These are phyloP conservation scores for Phytopythium cucurbitacearum DNA, from an alignment of 352 stramenopile genomes.

Conservation along the genomic window DNA sequence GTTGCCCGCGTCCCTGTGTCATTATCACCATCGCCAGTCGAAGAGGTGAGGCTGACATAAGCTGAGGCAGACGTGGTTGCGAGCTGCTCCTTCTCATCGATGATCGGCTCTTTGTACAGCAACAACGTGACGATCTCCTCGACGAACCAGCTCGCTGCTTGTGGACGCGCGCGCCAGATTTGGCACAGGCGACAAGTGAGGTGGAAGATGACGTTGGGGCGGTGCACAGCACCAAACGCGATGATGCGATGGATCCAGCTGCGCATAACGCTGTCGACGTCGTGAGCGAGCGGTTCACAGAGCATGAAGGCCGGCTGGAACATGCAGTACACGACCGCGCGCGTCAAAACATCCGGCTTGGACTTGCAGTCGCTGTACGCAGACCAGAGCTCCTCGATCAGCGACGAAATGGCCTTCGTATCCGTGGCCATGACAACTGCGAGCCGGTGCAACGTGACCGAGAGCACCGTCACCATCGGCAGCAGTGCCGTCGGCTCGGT, in stretches of 20 bases:
- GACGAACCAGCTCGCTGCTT: constrained; percentile 38
- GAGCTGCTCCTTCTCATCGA: constrained; percentile 59
- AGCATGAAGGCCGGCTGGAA: constrained; percentile 72
- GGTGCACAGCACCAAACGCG: constrained; percentile 45
- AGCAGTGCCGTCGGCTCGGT: constrained; percentile 51
- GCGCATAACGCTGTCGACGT: constrained; percentile 35
- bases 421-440: constrained; percentile 4
- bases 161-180: constrained; percentile 53
- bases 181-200: constrained; percentile 59
- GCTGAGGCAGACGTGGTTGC: constrained; percentile 1
- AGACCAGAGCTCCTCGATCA: constrained; percentile 60
- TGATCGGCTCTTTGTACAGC: constrained; percentile 75
- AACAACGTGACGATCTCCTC: constrained; percentile 68
- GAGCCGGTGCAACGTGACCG: constrained; percentile 43
- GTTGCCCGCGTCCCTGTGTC: background rate
- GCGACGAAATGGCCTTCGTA: constrained; percentile 8
- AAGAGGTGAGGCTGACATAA: background rate
- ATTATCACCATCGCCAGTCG: background rate
- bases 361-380: constrained; percentile 66
- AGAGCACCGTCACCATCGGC: constrained; percentile 69
- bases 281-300: constrained; percentile 8
- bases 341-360: constrained; percentile 64
- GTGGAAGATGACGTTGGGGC: constrained; percentile 81
- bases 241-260: constrained; percentile 52
- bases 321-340: constrained; percentile 56